Conservation (phyloP, 495 filamentous ascomycete species). For the Penicillium lividum region DNA sequence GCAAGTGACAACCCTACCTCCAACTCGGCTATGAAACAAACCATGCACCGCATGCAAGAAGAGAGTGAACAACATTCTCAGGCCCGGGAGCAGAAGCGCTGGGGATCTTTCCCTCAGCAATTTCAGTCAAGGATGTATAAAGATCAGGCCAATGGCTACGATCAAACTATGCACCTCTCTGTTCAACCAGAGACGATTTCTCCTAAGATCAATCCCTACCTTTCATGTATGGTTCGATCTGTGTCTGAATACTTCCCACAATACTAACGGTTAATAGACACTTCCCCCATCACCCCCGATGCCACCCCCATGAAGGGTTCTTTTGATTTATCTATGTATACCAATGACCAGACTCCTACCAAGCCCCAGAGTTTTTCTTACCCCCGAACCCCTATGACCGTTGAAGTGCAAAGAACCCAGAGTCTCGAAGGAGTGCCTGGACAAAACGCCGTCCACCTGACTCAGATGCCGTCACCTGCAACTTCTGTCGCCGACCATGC, state of each 20-base stretch:
- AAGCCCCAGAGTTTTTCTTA: constrained; percentile 38
- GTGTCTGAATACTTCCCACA: not conserved
- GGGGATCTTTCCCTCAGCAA: constrained; percentile 31
- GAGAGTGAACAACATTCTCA: constrained; percentile 10
- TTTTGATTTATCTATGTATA: constrained; percentile 41
- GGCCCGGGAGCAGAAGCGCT: constrained; percentile 16
- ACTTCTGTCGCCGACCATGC: constrained; percentile 49
- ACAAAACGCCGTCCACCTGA: constrained; percentile 36
- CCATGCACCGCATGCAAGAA: constrained; percentile 24
- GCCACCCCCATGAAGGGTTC: constrained; percentile 48
- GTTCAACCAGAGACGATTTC: constrained; percentile 40
- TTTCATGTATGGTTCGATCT: constrained; percentile 21
- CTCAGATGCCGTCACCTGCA: constrained; percentile 52
- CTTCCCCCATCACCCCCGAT: constrained; percentile 50
- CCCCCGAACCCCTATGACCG: constrained; percentile 36
- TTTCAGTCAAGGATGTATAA: constrained; percentile 11
- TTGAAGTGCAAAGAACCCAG: constrained; percentile 50
- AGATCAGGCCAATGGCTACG: constrained; percentile 19
- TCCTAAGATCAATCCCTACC: constrained; percentile 54
- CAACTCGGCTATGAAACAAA: constrained; percentile 19
- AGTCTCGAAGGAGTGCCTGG: constrained; percentile 46
- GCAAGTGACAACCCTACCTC: constrained; percentile 25
- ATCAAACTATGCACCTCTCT: constrained; percentile 36
- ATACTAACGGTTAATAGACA: constrained; percentile 33
- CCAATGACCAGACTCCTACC: constrained; percentile 34